Base-by-base conservation (phyloP, 2,329 filamentous ascomycete species). In the Fusarium haematococcum region DNA sequence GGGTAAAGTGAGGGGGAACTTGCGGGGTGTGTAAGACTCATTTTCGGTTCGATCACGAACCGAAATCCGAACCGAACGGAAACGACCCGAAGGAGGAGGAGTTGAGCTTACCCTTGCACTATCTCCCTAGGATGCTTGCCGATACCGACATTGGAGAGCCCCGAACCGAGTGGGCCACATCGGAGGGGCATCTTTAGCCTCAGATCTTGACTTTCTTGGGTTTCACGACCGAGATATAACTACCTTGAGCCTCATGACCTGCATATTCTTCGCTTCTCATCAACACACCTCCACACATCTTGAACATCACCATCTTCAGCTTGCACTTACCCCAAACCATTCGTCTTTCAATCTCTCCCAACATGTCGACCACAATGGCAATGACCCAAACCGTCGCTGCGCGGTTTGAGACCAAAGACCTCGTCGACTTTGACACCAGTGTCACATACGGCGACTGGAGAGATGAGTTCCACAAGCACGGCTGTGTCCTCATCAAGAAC, bases 401-500 rank as follows among this genome's bases (percentile, higher is more conserved):
- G 41, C 74, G 57, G 13, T 76, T 70, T 45, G 74, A 76, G 67
- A 76, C 74, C 41, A 76, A 76, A 62, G 74, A 76, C 45, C 57
- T 76, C 43, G 70, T 76, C 33, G 67, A 75, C 4, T 76, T 76
- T 14, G 74, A 76, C 35, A 54, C 73, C n/a, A 75, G 39, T 37
- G 23, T 32, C 20, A 61, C 64, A 35, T 77, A 77, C n/a, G 74
- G 71, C 10, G 74, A 76, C 61, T 76, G 74, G 74, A 43, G 74
- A 20, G 74, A 76, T 33, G 74, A 76, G 27, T 76, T 76, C 56
- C 74, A 76, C 74, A 73, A 73, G 71, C 54, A 54, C n/a, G 74
- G 74, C 18, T 76, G 74, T 32, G 74, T 76, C 14, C 39, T 76
- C 30, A 76, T 76, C 71, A 76, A 76, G 74, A 76, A 76, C 8